Percentiles rank a stretch among this genome's conserved stretches.
Evolutionary conservation across 2,329 filamentous ascomycete species (phyloP).

Genomic region (Sarocladium brachiariae): DNA sequence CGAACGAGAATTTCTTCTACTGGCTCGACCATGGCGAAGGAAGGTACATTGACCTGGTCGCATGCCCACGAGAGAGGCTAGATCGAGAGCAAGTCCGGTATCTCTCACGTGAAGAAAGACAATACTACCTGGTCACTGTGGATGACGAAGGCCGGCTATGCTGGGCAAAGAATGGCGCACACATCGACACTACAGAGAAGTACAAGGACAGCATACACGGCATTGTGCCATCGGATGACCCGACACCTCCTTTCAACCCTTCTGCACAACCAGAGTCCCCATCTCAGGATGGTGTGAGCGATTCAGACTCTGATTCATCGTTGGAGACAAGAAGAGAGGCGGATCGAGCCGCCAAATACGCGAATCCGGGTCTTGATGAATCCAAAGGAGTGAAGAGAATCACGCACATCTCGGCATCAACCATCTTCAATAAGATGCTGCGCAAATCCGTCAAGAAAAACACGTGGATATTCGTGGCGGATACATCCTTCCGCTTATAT

Average conservation of each 20-base stretch:
- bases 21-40: constrained; percentile 85
- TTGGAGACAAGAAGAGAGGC: constrained; percentile 45
- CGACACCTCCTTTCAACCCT: constrained; percentile 45
- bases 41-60: constrained; percentile 58
- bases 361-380: constrained; percentile 54
- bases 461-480: constrained; percentile 90
- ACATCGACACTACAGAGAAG: constrained; percentile 67
- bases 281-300: constrained; percentile 16
- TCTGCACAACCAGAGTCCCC: constrained; percentile 13
- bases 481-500: constrained; percentile 78
- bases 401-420: constrained; percentile 61
- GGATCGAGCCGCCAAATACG: constrained; percentile 57
- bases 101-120: constrained; percentile 71
- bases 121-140: constrained; percentile 73
- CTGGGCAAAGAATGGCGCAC: constrained; percentile 76
- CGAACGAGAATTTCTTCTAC: constrained; percentile 86
- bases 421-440: constrained; percentile 71
- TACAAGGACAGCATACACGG: constrained; percentile 77
- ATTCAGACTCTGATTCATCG: constrained; percentile 29
- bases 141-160: constrained; percentile 69
- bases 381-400: constrained; percentile 48
- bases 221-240: constrained; percentile 56
- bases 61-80: constrained; percentile 66
- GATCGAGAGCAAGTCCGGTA: constrained; percentile 79
- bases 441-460: constrained; percentile 76